These are phyloP conservation scores for Lotus japonicus DNA, from an alignment of 306 rosid genomes.

Conservation along the genomic window DNA sequence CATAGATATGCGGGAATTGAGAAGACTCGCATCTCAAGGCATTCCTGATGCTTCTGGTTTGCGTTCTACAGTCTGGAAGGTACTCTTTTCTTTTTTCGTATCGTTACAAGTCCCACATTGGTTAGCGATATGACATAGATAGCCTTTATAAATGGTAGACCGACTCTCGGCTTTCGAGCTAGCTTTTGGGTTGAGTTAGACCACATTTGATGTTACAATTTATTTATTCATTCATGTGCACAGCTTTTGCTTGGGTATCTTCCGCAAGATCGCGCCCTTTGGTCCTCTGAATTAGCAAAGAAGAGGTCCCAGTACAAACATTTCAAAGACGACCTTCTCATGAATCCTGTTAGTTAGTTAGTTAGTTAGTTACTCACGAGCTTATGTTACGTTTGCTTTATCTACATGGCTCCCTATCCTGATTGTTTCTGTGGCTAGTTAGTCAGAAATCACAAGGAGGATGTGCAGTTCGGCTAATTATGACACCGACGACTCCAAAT, in stretches of 20 bases:
- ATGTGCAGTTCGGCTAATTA: conserved; percentile 34
- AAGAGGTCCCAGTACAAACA: conserved; percentile 91
- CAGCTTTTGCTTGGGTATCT: conserved; percentile 88
- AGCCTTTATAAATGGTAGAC: too few relatives aligned
- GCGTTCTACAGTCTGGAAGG: conserved; percentile 96
- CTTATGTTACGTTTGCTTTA: neutral
- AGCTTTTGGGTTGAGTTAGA: too few relatives aligned
- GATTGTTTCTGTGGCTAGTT: conserved; percentile 88
- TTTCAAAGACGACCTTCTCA: conserved; percentile 78
- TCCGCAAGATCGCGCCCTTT: conserved; percentile 71
- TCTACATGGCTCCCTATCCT: conserved; percentile 46
- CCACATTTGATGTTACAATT: too few relatives aligned
- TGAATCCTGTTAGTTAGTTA: conserved; percentile 82
- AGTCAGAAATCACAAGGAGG: conserved; percentile 94
- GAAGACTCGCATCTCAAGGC: conserved; percentile 76
- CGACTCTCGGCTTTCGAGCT: too few relatives aligned
- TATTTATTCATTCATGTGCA: too few relatives aligned
- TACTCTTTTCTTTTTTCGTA: neutral
- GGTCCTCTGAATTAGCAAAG: conserved; percentile 76
- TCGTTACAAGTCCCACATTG: too few relatives aligned
- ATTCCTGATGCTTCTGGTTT: conserved; percentile 71
- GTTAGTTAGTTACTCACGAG: too few relatives aligned
- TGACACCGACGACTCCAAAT: conserved; percentile 49
- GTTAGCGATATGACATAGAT: too few relatives aligned
- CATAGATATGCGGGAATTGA: conserved; percentile 55